phyloP scores from a whole-genome alignment of 2,329 filamentous ascomycete species.

The Curvularia sp. region DNA sequence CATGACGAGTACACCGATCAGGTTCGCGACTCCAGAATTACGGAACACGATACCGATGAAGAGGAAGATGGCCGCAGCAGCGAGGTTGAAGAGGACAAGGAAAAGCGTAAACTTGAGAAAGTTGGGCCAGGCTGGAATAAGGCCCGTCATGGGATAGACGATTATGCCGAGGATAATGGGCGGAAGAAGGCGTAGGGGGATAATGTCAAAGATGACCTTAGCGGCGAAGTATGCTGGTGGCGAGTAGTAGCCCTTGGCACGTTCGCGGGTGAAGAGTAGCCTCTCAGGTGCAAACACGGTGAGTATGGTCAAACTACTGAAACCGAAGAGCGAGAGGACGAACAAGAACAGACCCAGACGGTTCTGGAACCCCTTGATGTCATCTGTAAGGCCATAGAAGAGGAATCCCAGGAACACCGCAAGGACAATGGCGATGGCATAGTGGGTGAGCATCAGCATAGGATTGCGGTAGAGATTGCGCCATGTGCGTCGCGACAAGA shows the following conservation, averaged over 20 bases:
- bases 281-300: conserved; percentile 93
- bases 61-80: conserved; percentile 89
- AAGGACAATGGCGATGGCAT: conserved; percentile 93
- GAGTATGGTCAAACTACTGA: conserved; percentile 91
- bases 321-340: conserved; percentile 91
- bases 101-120: conserved; percentile 93
- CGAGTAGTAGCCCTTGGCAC: conserved; percentile 95
- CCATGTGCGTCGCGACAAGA: conserved; percentile 91
- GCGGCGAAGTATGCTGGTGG: conserved; percentile 92
- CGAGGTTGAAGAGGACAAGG: conserved; percentile 93
- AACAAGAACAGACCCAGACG: conserved; percentile 97
- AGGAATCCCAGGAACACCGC: conserved; percentile 94
- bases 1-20: conserved; percentile 96
- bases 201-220: conserved; percentile 98
- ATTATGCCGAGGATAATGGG: conserved; percentile 95
- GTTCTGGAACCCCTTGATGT: conserved; percentile 98
- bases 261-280: conserved; percentile 87
- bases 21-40: conserved; percentile 87
- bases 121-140: conserved; percentile 80
- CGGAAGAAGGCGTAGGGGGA: conserved; percentile 91
- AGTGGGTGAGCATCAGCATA: conserved; percentile 97
- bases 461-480: conserved; percentile 97
- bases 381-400: conserved; percentile 94
- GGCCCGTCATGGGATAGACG: conserved; percentile 96
- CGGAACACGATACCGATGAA: conserved; percentile 97